These are phyloP conservation scores for Nakataea oryzae DNA, from an alignment of 2,329 filamentous ascomycete genomes.

Conservation along the genomic window DNA sequence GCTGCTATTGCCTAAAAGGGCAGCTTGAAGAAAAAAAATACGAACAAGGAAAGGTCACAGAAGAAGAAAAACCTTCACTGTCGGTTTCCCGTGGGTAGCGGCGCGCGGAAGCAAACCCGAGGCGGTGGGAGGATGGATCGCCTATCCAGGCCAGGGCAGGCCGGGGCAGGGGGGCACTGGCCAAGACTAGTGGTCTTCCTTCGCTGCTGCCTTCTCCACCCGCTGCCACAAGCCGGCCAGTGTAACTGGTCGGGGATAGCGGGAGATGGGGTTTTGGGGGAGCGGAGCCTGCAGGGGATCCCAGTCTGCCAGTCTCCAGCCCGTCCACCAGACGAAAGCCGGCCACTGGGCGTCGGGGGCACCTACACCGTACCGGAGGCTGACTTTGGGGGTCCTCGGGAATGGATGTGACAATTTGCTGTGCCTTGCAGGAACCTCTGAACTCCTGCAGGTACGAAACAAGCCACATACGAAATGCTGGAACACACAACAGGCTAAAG, in stretches of 20 bases:
- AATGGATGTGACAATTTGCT: background rate
- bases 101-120: background rate
- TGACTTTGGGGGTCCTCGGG: background rate
- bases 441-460: background rate
- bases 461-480: background rate
- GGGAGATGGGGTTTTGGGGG: background rate
- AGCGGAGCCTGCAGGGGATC: background rate
- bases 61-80: too few relatives aligned
- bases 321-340: background rate
- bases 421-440: background rate
- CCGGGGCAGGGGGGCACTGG: too few relatives aligned
- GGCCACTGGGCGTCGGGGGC: too few relatives aligned
- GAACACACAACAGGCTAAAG: background rate
- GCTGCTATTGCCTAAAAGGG: background rate
- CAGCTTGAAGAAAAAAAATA: background rate
- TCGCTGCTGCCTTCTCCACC: background rate
- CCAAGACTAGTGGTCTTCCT: background rate
- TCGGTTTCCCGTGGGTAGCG: too few relatives aligned
- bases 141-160: background rate
- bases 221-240: too few relatives aligned
- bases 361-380: background rate
- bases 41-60: background rate
- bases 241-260: background rate
- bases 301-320: background rate
- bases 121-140: background rate